phyloP scores from a whole-genome alignment of 345 rosid species.

The Streptanthus diversifolius region DNA sequence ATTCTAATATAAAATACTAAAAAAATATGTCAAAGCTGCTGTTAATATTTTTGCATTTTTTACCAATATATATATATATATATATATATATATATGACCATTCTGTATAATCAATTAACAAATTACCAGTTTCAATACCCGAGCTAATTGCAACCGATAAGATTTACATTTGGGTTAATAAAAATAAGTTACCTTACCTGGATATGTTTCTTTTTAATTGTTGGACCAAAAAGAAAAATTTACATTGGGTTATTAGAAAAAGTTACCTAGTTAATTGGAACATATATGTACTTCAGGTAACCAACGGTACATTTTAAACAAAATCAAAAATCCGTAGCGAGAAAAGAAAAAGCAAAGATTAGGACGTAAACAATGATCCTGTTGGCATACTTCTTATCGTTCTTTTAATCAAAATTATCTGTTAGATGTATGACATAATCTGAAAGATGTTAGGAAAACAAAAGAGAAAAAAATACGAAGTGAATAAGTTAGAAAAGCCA shows the following conservation, averaged over 20 bases:
- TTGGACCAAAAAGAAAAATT: no score
- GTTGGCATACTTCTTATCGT: no score
- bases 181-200: conserved; percentile 36
- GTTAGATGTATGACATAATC: no score
- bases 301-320: no score
- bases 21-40: background rate
- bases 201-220: conserved; percentile 39
- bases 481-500: no score
- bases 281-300: no score
- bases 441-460: no score
- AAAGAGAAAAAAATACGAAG: no score
- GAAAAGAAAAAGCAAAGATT: no score
- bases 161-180: background rate
- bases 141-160: background rate
- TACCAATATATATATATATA: background rate
- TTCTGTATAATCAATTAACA: background rate
- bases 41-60: background rate
- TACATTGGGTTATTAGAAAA: background rate
- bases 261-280: conserved; percentile 33
- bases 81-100: background rate
- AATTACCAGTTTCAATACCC: background rate
- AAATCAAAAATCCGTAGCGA: no score
- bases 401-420: no score
- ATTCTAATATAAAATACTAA: background rate
- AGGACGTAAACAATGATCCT: no score